Base-by-base conservation (phyloP, 2,329 filamentous ascomycete species). In the Lasiodiplodia gonubiensis region DNA sequence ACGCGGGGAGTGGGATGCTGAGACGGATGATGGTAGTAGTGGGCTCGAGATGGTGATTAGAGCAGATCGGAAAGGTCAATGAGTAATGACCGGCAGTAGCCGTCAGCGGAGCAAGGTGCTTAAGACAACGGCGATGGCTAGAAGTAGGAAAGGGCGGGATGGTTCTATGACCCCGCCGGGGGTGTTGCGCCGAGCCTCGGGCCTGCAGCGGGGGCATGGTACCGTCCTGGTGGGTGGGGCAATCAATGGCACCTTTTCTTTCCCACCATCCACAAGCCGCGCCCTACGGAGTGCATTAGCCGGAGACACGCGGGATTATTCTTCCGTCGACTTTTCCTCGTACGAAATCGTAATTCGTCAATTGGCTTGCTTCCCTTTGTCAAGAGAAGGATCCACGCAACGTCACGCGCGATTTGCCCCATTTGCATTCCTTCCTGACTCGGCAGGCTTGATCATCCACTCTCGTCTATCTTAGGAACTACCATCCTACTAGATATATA, bases 221-320 rank as follows among this genome's bases (percentile, higher is more conserved):
- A 10, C n/a, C n/a, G 33, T 12, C 46, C 46, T 60, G 55, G 55
- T 21, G 55, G 57, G 59, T 52, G 59, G 59, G 59, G 59, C 59
- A 30, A 6, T 5, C 7, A n/a, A 16, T 39, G 52, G 16, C 33
- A 7, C n/a, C 33, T n/a, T 30, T 25, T 25, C 33, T 11, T 61
- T 61, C 57, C 39, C 57, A 61, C 57, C 54, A 57, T 21, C 54
- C 54, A 49, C 18, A 25, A n/a, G 8, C 23, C 25, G 14, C 42
- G 59, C 59, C 59, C 59, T 49, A 33, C 59, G 42, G 27, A 51
- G 11, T 63, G 46, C 59, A 63, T 63, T 18, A 51, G 30, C 55
- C 35, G 37, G 14, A 21, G n/a, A 48, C 25, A 51, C 59, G 59
- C 59, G 46, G 59, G 7, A 63, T 37, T 63, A 48, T 63, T 63